Evolutionary conservation across 495 filamentous ascomycete genomes (phyloP), one percentile per base, ranked within the genome.

Genomic region (Letharia columbiana): DNA sequence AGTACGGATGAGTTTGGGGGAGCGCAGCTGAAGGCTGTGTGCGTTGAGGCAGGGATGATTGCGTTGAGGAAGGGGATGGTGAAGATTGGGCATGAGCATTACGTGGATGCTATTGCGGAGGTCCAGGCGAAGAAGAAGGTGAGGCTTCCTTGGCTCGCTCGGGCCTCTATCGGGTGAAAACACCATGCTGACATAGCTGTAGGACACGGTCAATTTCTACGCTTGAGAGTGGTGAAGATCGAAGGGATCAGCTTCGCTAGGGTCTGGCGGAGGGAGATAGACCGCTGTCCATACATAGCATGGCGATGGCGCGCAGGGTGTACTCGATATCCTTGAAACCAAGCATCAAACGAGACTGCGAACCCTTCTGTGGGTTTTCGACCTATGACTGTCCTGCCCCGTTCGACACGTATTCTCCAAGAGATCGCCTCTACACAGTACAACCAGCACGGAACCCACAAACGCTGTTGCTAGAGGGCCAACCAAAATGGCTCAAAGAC

Each of bases 1-100:
- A 94, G 90, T 77, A 99, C 94, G n/a, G 94, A 99, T 75, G 94
- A 99, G 79, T 99, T 99, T 76, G 94, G 94, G 35, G 94, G 94
- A 71, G 94, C 94, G 61, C 91, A 95, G 84, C 76, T 99, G 67
- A 99, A 99, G 81, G 94, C 94, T 56, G 94, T 99, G 39, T 99
- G 94, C 75, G 94, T 99, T 49, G 94, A 99, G 77, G 94, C 94
- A 40, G 94, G 94, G 75, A 99, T 99, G 94, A 99, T 99, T 79
- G 94, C 94, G 28, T 80, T 99, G 69, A 84, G 94, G 64, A 89
- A 87, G 77, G 94, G 94, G 41, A 88, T 90, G 82, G 89, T 84
- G 75, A 96, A 96, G 84, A 91, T 99, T 69, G 87, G 88, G 65
- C 94, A 99, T 71, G 94, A 99, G 81, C 92, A 99, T 78, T 99